A percentile compares a stretch with the other conserved stretches of the same genome.
Evolutionary conservation across 2,329 filamentous ascomycete species (phyloP).

Genomic region (Talaromyces sp.): DNA sequence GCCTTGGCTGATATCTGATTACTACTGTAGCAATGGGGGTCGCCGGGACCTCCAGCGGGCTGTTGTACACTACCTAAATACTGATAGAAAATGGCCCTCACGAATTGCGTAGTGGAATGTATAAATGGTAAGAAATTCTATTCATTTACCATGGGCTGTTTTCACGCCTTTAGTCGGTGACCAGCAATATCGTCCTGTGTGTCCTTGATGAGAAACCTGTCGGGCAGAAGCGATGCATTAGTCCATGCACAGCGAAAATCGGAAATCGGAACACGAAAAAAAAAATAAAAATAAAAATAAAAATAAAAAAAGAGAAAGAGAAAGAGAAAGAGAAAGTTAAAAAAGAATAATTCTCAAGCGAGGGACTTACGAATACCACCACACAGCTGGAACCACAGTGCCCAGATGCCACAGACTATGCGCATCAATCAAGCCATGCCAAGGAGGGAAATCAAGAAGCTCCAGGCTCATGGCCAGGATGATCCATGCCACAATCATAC

Average conservation of each 20-base stretch:
- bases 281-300: no score
- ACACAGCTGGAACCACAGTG: slow-evolving; percentile 81
- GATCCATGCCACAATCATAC: slow-evolving; percentile 88
- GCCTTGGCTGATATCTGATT: not conserved
- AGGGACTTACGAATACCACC: slow-evolving; percentile 88
- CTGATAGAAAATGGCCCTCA: slow-evolving; percentile 1
- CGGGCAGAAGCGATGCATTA: slow-evolving; percentile 15
- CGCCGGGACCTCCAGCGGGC: slow-evolving; percentile 11
- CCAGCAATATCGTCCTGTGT: slow-evolving; percentile 78
- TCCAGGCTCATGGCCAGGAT: slow-evolving; percentile 94
- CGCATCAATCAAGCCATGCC: slow-evolving; percentile 81
- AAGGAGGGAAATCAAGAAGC: slow-evolving; percentile 88
- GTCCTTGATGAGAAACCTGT: slow-evolving; percentile 83
- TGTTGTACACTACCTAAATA: slow-evolving; percentile 14
- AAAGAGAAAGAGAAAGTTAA: not conserved
- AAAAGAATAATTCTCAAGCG: not conserved
- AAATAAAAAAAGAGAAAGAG: not conserved
- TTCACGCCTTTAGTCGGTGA: slow-evolving; percentile 67
- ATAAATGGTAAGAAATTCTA: slow-evolving; percentile 4
- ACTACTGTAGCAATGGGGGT: slow-evolving; percentile 13
- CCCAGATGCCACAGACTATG: slow-evolving; percentile 96
- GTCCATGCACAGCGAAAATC: slow-evolving; percentile 4
- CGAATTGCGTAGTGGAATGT: not conserved
- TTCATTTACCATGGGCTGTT: not conserved
- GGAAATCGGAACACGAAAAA: not conserved